A percentile compares a stretch with the other conserved stretches of the same genome.
Evolutionary conservation across 2,329 filamentous ascomycete genomes (phyloP).

Genomic region (Arthrobotrys sinensis): DNA sequence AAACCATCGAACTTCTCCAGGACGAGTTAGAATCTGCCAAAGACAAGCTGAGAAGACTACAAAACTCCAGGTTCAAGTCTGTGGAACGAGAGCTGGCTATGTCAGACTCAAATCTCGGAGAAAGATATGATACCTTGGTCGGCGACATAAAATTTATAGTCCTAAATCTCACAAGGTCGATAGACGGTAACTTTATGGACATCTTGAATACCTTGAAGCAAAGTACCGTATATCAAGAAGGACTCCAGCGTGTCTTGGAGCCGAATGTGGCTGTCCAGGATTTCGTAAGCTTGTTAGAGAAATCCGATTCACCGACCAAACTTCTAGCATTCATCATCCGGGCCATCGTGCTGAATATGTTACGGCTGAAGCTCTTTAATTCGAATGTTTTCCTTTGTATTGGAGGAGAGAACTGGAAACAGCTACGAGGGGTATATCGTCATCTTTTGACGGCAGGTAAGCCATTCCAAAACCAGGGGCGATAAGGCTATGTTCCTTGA

Average conservation of each 20-base stretch:
- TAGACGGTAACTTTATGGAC: slow-evolving; percentile 27
- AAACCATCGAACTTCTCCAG: slow-evolving; percentile 29
- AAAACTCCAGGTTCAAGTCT: slow-evolving; percentile 56
- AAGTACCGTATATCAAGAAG: slow-evolving; percentile 40
- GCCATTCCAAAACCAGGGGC: neutral
- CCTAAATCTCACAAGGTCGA: slow-evolving; percentile 38
- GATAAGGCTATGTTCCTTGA: neutral
- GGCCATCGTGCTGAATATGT: slow-evolving; percentile 46
- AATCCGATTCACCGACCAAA: slow-evolving; percentile 43
- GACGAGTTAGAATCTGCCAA: slow-evolving; percentile 41
- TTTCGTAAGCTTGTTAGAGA: slow-evolving; percentile 33
- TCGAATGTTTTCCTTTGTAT: slow-evolving; percentile 51
- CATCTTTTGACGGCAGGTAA: slow-evolving; percentile 50
- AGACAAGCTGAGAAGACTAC: slow-evolving; percentile 42
- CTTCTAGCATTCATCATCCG: slow-evolving; percentile 46
- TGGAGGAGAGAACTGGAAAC: slow-evolving; percentile 51
- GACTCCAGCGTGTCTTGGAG: slow-evolving; percentile 33
- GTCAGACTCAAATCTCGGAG: slow-evolving; percentile 40
- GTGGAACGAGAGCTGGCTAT: slow-evolving; percentile 44
- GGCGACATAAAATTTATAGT: slow-evolving; percentile 43
- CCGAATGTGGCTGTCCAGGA: slow-evolving; percentile 37
- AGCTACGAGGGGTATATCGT: slow-evolving; percentile 45
- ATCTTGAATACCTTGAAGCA: slow-evolving; percentile 29
- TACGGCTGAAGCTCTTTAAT: slow-evolving; percentile 50
- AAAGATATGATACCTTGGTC: slow-evolving; percentile 38